These are phyloP conservation scores for Elongisporangium anandrum DNA, from an alignment of 352 stramenopile genomes.

Conservation along the genomic window DNA sequence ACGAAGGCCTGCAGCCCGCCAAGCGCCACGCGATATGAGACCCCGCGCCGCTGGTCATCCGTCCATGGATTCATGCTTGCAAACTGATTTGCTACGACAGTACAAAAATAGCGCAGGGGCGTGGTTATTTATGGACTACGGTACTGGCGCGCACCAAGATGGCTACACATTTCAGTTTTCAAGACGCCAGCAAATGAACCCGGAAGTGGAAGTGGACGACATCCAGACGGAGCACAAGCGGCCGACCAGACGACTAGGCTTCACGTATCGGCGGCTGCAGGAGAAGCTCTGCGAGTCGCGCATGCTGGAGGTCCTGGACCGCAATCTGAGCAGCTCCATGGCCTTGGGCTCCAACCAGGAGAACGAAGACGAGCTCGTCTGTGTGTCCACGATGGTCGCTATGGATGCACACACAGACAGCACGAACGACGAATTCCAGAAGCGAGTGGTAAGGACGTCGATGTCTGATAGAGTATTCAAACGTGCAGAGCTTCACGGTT, in stretches of 20 bases:
- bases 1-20: slow-evolving; percentile 37
- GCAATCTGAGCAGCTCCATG: slow-evolving; percentile 23
- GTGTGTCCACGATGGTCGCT: slow-evolving; percentile 67
- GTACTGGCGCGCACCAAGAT: neutral
- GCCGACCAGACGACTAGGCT: slow-evolving; percentile 15
- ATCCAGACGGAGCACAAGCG: slow-evolving; percentile 4
- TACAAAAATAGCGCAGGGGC: no score
- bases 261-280: slow-evolving; percentile 42
- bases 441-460: slow-evolving; percentile 16
- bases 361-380: slow-evolving; percentile 63
- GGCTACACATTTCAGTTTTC: neutral
- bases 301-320: slow-evolving; percentile 64
- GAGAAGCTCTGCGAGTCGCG: slow-evolving; percentile 62
- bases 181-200: slow-evolving; percentile 16
- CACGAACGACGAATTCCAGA: slow-evolving; percentile 14
- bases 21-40: slow-evolving; percentile 18
- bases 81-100: neutral
- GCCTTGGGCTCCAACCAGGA: slow-evolving; percentile 23
- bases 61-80: slow-evolving; percentile 33
- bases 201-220: slow-evolving; percentile 7
- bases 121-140: neutral
- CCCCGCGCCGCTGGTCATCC: slow-evolving; percentile 6
- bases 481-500: neutral
- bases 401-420: slow-evolving; percentile 10
- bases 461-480: neutral